phyloP scores from a whole-genome alignment of 208 protist species.

The Angomonas desouzai region DNA sequence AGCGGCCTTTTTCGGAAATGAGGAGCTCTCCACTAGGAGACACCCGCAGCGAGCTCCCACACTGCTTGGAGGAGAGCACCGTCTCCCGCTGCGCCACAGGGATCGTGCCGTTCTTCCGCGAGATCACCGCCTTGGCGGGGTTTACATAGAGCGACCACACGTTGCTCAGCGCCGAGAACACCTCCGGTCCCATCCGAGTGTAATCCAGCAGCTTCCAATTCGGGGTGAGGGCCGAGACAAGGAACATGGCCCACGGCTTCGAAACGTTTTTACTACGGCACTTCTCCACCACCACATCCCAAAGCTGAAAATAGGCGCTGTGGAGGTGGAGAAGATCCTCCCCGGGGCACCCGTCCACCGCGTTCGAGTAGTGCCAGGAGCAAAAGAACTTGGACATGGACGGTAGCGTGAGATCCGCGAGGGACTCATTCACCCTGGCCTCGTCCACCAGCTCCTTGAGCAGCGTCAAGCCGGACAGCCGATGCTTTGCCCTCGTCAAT shows the following conservation, averaged over 20 bases:
- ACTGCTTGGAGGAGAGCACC: constrained; percentile 28
- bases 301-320: constrained; percentile 72
- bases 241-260: constrained; percentile 47
- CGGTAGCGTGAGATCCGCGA: constrained; percentile 64
- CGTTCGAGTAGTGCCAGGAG: constrained; percentile 81
- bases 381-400: constrained; percentile 73
- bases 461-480: constrained; percentile 68
- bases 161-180: constrained; percentile 18
- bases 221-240: constrained; percentile 57
- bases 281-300: constrained; percentile 39
- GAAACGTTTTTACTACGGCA: constrained; percentile 9
- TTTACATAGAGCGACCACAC: constrained; percentile 19
- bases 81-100: constrained; percentile 40
- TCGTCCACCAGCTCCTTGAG: constrained; percentile 78
- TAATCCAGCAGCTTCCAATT: constrained; percentile 58
- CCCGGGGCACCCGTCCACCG: constrained; percentile 77
- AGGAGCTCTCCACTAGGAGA: constrained; percentile 50
- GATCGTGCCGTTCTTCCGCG: constrained; percentile 40
- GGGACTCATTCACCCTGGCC: constrained; percentile 36
- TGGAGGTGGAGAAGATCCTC: constrained; percentile 75
- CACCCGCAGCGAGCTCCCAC: constrained; percentile 45
- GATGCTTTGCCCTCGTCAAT: constrained; percentile 58
- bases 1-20: constrained; percentile 41
- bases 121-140: not conserved
- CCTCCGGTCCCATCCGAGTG: constrained; percentile 33